Conservation (phyloP, 768 basidiomycete genomes). For the Neoboletus subvelutipes region DNA sequence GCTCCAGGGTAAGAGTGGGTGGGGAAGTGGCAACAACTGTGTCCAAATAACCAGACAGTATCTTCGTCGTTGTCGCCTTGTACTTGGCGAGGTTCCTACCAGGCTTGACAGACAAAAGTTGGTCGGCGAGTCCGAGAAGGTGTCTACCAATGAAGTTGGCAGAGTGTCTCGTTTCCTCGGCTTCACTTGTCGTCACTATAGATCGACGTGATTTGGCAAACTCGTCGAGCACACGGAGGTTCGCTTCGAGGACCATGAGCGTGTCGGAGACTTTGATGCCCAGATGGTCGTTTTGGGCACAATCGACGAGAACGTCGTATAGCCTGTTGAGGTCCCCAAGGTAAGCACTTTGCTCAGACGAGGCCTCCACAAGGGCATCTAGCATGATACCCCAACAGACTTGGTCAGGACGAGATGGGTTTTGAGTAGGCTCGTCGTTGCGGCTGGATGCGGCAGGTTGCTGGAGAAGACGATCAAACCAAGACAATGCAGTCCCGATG, state of each 20-base stretch:
- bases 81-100: constrained; percentile 18
- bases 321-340: constrained; percentile 56
- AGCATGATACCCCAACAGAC: constrained; percentile 62
- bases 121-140: neutral
- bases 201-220: constrained; percentile 2
- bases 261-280: constrained; percentile 39
- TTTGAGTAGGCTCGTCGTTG: constrained; percentile 43
- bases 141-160: constrained; percentile 32
- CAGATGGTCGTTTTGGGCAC: constrained; percentile 37
- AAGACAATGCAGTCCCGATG: constrained; percentile 57
- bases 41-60: constrained; percentile 22
- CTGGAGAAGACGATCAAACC: constrained; percentile 66
- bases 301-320: constrained; percentile 40
- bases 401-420: constrained; percentile 51
- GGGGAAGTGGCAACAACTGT: constrained; percentile 4
- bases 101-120: constrained; percentile 12
- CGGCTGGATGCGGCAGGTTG: constrained; percentile 37
- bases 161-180: constrained; percentile 10
- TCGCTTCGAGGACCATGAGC: constrained; percentile 44
- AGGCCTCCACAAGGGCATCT: constrained; percentile 46
- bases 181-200: neutral
- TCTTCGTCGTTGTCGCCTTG: constrained; percentile 9
- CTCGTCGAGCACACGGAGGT: constrained; percentile 35
- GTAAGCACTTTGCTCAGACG: constrained; percentile 34
- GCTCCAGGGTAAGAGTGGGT: neutral